Base-by-base conservation (phyloP, 1,284 basidiomycete species). In the Sanghuangporus baumii region DNA sequence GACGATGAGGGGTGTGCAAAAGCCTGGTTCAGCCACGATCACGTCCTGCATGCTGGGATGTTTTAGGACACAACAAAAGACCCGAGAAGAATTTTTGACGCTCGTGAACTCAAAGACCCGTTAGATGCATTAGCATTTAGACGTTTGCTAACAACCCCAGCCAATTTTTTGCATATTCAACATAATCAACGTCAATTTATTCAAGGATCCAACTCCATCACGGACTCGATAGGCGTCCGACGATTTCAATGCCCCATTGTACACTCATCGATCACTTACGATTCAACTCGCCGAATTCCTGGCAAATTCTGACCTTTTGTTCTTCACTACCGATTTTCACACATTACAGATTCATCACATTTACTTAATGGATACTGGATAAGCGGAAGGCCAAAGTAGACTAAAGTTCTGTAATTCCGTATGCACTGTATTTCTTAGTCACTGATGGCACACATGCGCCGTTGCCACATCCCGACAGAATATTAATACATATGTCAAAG, bases 1-100 rank as follows among this genome's bases (percentile, higher is more conserved):
- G 97, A 95, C 96, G 1, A 99, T 99, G 96, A 89, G 97, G 64
- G 97, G 97, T 47, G 97, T 99, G 1, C 97, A 99, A 76, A 99
- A 99, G 76, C 96, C 96, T 2, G 96, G 97, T 34, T 85, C 96
- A 6, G 86, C 91, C 20, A 99, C 97, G 0, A 92, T 97, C 38
- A 99, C 97, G 1, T 96, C 93, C n/a, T 98, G 96, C 69, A 99
- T 99, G 97, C 81, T 98, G 60, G 97, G 97, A 11, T 97, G 94
- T 71, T 99, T 99, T 84, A 85, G 97, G 61, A 91, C 93, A 12
- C 91, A 95, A 69, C 94, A 97, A 75, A 99, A 99, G 79, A 99
- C 97, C 26, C 85, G 97, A 46, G 96, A 98, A 75, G 97, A 99
- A 71, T 93, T 93, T 75, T 82, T 93, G 61, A 93, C 91, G 14